Evolutionary conservation across 129 eudicot genomes (phyloP).

Genomic region (Rutidosis leptorrhynchoides): DNA sequence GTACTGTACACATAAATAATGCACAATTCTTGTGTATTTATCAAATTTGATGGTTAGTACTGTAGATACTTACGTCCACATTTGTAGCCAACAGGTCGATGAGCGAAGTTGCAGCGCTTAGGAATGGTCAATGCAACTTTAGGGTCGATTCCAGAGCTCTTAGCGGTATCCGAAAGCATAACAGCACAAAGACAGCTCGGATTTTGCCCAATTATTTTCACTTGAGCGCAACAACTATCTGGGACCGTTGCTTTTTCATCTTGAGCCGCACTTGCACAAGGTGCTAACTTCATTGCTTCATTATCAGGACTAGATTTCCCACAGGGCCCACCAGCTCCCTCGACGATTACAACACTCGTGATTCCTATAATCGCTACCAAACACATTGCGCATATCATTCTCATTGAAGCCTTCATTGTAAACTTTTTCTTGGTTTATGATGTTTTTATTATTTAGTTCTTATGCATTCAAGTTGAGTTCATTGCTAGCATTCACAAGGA

Average conservation of each 20-base stretch:
- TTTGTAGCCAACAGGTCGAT: constrained; percentile 55
- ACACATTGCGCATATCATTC: constrained; percentile 14
- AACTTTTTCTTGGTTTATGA: neutral
- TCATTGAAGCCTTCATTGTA: constrained; percentile 31
- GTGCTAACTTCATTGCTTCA: constrained; percentile 51
- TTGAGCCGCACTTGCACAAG: constrained; percentile 50
- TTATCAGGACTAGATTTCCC: constrained; percentile 43
- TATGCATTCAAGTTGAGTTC: neutral
- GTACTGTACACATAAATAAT: too few species aligned
- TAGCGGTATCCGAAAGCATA: constrained; percentile 46
- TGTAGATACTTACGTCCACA: constrained; percentile 44
- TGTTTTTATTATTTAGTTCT: neutral
- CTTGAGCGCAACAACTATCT: constrained; percentile 38
- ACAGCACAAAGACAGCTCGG: constrained; percentile 62
- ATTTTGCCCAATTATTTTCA: constrained; percentile 42
- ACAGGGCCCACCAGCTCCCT: constrained; percentile 40
- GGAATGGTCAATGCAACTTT: constrained; percentile 53
- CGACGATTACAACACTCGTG: constrained; percentile 20
- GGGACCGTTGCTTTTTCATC: constrained; percentile 41
- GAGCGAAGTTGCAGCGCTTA: constrained; percentile 50
- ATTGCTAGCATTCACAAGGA: neutral
- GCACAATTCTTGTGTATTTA: too few species aligned
- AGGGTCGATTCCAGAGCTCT: constrained; percentile 42
- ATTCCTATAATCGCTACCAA: constrained; percentile 25
- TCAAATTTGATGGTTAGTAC: too few species aligned